Conservation (phyloP, 257 asterid species). For the Solanum bukasovii region DNA sequence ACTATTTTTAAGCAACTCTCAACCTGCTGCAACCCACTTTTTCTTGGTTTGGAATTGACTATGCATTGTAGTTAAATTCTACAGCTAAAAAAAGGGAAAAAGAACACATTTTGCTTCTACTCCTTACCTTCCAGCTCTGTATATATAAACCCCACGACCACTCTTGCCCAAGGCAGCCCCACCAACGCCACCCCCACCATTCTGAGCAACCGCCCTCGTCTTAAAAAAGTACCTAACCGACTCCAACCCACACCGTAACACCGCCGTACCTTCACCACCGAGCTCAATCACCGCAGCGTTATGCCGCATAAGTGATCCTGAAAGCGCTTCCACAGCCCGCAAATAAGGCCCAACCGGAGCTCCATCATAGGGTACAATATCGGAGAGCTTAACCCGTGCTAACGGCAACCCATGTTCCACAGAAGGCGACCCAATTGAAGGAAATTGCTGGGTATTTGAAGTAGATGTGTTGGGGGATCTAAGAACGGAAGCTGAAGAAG, state of each 20-base stretch:
- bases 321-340: slow-evolving; percentile 67
- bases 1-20: background rate
- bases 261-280: slow-evolving; percentile 46
- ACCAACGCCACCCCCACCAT: background rate
- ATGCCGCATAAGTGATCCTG: slow-evolving; percentile 72
- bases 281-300: slow-evolving; percentile 92
- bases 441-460: slow-evolving; percentile 5
- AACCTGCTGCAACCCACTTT: background rate
- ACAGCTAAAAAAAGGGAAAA: background rate
- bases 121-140: slow-evolving; percentile 76
- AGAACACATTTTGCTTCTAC: background rate
- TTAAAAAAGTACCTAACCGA: slow-evolving; percentile 62
- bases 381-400: slow-evolving; percentile 55
- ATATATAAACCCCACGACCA: slow-evolving; percentile 57
- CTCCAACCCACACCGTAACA: slow-evolving; percentile 78
- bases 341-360: slow-evolving; percentile 47
- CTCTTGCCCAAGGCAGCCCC: slow-evolving; percentile 13
- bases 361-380: slow-evolving; percentile 78
- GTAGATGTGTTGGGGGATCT: slow-evolving; percentile 19
- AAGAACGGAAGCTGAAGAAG: slow-evolving; percentile 13
- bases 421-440: background rate
- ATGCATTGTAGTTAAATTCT: background rate
- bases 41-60: background rate
- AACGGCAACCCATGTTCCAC: background rate
- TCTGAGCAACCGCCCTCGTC: slow-evolving; percentile 20